phyloP scores from a whole-genome alignment of 352 stramenopile species.

The Globisporangium middletonii region DNA sequence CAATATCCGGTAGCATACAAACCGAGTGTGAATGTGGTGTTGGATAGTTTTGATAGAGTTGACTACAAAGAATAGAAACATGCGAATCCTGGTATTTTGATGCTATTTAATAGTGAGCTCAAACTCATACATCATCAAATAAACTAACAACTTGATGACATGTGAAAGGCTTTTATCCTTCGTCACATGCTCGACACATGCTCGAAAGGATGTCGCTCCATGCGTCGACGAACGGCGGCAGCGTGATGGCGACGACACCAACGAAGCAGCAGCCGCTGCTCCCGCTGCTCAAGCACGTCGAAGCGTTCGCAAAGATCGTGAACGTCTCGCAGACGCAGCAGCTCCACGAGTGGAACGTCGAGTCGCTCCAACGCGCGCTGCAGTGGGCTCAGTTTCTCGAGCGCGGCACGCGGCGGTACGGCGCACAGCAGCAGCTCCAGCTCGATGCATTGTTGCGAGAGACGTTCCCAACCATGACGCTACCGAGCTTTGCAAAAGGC shows the following conservation, averaged over 20 bases:
- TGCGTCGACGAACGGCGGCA: not conserved
- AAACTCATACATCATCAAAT: no score
- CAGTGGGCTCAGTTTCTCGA: constrained; percentile 36
- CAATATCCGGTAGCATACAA: no score
- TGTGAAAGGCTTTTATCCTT: not conserved
- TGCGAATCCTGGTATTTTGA: no score
- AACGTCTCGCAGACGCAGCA: constrained; percentile 43
- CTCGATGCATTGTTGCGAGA: constrained; percentile 18
- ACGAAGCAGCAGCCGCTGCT: not conserved
- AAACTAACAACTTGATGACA: no score
- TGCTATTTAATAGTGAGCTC: no score
- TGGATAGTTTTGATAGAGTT: no score
- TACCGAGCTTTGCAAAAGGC: constrained; percentile 27
- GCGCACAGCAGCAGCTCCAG: constrained; percentile 7
- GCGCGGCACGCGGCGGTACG: constrained; percentile 13
- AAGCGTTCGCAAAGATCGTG: constrained; percentile 40
- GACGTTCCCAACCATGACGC: constrained; percentile 28
- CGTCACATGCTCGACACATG: not conserved
- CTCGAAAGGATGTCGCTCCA: not conserved
- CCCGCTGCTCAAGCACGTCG: constrained; percentile 15
- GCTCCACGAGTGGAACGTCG: constrained; percentile 43
- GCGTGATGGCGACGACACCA: not conserved
- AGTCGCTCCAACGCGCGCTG: constrained; percentile 35
- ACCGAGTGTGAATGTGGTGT: no score
- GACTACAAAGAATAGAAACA: no score